Evolutionary conservation across 306 rosid species (phyloP).

Genomic region (Fragaria nilgerrensis): DNA sequence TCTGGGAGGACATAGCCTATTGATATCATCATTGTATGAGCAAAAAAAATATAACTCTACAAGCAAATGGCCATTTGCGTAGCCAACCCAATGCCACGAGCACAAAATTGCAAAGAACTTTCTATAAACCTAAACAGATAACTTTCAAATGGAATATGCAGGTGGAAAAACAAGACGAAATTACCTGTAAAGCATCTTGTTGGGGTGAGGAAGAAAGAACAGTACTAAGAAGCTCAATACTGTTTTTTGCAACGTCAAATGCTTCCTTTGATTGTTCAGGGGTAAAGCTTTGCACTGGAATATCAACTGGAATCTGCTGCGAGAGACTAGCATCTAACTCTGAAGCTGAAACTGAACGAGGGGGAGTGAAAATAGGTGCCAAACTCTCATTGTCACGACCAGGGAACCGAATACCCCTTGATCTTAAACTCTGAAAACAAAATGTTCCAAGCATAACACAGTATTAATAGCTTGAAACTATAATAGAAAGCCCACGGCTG

Average conservation of each 20-base stretch:
- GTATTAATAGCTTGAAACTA: constrained; percentile 9
- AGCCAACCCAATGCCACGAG: neutral
- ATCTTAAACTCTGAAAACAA: constrained; percentile 73
- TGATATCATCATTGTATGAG: neutral
- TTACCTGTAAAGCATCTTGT: constrained; percentile 82
- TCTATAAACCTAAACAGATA: neutral
- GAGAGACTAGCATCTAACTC: constrained; percentile 47
- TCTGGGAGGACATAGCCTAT: neutral
- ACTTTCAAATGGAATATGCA: neutral
- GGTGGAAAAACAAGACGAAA: constrained; percentile 13
- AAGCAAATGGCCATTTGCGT: neutral
- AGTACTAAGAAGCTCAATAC: constrained; percentile 86
- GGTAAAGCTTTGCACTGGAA: constrained; percentile 57
- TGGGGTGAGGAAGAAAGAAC: constrained; percentile 89
- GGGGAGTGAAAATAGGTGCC: constrained; percentile 96
- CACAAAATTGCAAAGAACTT: neutral
- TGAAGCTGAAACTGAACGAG: constrained; percentile 53
- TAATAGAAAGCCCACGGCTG: neutral
- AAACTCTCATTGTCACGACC: constrained; percentile 95
- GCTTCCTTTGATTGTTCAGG: constrained; percentile 90
- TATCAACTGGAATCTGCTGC: constrained; percentile 49
- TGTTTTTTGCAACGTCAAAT: constrained; percentile 89
- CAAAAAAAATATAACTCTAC: neutral
- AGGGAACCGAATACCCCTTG: constrained; percentile 92
- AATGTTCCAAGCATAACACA: constrained; percentile 22